Conservation (phyloP, 192 early-diverging fungal species). For the Dimargaris cristalligena region DNA sequence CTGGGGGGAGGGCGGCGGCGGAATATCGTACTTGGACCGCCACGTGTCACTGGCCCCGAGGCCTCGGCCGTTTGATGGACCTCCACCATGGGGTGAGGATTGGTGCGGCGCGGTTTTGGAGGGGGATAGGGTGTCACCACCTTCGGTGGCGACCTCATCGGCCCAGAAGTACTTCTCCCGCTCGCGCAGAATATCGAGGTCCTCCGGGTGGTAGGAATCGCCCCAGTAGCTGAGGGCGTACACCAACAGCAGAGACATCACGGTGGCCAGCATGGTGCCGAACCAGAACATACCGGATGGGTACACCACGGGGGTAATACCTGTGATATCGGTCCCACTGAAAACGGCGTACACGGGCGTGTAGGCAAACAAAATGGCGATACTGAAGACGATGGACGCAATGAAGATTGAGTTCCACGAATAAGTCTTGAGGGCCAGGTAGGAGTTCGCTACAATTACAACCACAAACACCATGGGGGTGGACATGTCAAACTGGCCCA, state of each 20-base stretch:
- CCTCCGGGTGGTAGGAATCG: conserved; percentile 44
- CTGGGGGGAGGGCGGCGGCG: too few species aligned
- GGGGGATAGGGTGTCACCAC: too few species aligned
- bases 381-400: conserved; percentile 40
- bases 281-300: conserved; percentile 57
- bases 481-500: conserved; percentile 50
- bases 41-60: too few species aligned
- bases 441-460: conserved; percentile 68
- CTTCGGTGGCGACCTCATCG: too few species aligned
- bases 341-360: conserved; percentile 45
- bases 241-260: conserved; percentile 52
- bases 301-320: conserved; percentile 48
- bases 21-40: too few species aligned
- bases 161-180: conserved; percentile 21
- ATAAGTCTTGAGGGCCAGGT: conserved; percentile 56
- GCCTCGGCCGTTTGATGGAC: too few species aligned
- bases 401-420: conserved; percentile 74
- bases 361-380: conserved; percentile 49
- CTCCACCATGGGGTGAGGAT: too few species aligned
- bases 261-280: conserved; percentile 43
- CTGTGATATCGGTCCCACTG: conserved; percentile 41
- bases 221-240: conserved; percentile 46
- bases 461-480: conserved; percentile 61
- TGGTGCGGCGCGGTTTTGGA: too few species aligned
- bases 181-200: conserved; percentile 46